Evolutionary conservation across 2,329 filamentous ascomycete species (phyloP).

Genomic region (Aplosporella prunicola): DNA sequence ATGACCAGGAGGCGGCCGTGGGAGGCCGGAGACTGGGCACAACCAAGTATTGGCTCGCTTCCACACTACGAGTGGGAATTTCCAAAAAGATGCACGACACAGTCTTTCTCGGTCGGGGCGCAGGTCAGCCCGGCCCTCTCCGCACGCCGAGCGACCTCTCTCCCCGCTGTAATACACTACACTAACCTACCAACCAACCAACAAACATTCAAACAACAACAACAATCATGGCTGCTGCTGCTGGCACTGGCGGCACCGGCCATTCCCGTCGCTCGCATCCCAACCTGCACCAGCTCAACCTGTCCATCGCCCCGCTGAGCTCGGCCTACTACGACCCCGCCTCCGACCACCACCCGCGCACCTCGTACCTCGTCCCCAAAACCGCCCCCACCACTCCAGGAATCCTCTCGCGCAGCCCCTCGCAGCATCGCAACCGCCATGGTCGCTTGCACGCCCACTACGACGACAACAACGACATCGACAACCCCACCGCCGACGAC

Average conservation of each 20-base stretch:
- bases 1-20: no score
- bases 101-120: no score
- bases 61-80: no score
- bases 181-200: no score
- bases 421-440: conserved; percentile 29
- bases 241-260: conserved; percentile 8
- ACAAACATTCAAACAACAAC: no score
- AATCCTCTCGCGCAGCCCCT: conserved; percentile 35
- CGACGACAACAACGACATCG: no score
- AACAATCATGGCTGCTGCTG: conserved; percentile 5
- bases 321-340: conserved; percentile 43
- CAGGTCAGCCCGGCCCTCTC: no score
- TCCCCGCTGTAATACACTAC: no score
- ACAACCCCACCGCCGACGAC: conserved; percentile 3
- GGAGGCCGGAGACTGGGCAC: no score
- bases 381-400: conserved; percentile 41
- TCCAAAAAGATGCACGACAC: no score
- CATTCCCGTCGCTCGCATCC: conserved; percentile 46
- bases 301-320: conserved; percentile 52
- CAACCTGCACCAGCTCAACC: conserved; percentile 48
- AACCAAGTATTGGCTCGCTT: no score
- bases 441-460: conserved; percentile 15
- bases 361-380: conserved; percentile 40
- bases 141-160: no score
- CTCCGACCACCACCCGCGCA: conserved; percentile 24